These are phyloP conservation scores for Wilcoxina mikolae DNA, from an alignment of 495 filamentous ascomycete genomes.

Conservation along the genomic window DNA sequence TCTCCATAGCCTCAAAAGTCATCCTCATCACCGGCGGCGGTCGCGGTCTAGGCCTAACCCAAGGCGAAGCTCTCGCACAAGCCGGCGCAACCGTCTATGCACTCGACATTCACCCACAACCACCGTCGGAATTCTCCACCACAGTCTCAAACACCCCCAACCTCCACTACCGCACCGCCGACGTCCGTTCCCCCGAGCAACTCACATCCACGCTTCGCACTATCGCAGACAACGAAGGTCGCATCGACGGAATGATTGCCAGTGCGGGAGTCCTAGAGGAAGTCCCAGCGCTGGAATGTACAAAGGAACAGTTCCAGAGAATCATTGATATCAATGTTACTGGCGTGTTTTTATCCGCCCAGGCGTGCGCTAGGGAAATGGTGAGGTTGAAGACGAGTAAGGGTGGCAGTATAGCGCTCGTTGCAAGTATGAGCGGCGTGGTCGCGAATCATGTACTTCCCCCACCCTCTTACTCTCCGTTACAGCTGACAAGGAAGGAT, in stretches of 20 bases:
- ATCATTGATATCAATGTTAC: constrained; percentile 68
- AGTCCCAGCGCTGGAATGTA: constrained; percentile 51
- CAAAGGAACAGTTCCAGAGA: constrained; percentile 47
- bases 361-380: constrained; percentile 61
- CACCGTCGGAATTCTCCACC: constrained; percentile 38
- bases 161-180: constrained; percentile 47
- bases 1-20: constrained; percentile 42
- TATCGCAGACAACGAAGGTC: constrained; percentile 28
- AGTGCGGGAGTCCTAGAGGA: constrained; percentile 62
- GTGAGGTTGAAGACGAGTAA: constrained; percentile 28
- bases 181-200: constrained; percentile 42
- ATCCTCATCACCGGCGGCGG: constrained; percentile 48
- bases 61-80: constrained; percentile 52
- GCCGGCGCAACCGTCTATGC: constrained; percentile 50
- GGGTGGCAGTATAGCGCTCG: constrained; percentile 39
- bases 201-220: constrained; percentile 42
- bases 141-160: constrained; percentile 36
- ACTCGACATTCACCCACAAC: constrained; percentile 39
- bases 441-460: constrained; percentile 45
- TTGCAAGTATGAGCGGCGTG: constrained; percentile 66
- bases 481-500: background rate
- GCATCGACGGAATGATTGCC: constrained; percentile 58
- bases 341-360: constrained; percentile 60
- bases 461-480: background rate
- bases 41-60: constrained; percentile 44